phyloP scores from a whole-genome alignment of 73 alveolate species.

The Strombidium stylifer region DNA sequence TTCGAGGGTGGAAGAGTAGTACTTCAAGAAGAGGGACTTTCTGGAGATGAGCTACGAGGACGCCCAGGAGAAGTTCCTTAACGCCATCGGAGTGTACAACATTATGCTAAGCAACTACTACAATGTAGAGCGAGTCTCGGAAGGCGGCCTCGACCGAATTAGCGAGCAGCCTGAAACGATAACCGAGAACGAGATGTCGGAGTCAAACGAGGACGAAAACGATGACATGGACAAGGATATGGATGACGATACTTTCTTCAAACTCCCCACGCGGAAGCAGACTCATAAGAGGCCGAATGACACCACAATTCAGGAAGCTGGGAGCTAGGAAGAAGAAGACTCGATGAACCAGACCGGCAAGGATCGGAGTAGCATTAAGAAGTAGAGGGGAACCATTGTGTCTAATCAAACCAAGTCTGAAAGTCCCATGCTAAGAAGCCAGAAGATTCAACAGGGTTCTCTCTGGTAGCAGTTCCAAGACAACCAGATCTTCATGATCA shows the following conservation, averaged over 20 bases:
- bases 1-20: constrained; percentile 5
- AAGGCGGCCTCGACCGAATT: neutral
- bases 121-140: constrained; percentile 2
- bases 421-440: too few species aligned
- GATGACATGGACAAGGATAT: constrained; percentile 8
- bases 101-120: constrained; percentile 16
- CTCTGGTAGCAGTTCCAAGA: too few species aligned
- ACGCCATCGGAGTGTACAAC: neutral
- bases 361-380: too few species aligned
- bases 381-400: too few species aligned
- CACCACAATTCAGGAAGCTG: too few species aligned
- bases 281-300: neutral
- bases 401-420: too few species aligned
- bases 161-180: neutral
- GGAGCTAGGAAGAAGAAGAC: too few species aligned
- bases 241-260: too few species aligned
- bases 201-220: constrained; percentile 1
- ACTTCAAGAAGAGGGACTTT: constrained; percentile 18
- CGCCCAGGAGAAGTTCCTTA: constrained; percentile 23
- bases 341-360: too few species aligned
- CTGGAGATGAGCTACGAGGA: constrained; percentile 32
- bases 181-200: neutral
- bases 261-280: too few species aligned
- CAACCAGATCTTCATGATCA: too few species aligned
- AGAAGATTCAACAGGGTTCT: too few species aligned